phyloP scores from a whole-genome alignment of 495 filamentous ascomycete species.

The Jackrogersella multiformis region DNA sequence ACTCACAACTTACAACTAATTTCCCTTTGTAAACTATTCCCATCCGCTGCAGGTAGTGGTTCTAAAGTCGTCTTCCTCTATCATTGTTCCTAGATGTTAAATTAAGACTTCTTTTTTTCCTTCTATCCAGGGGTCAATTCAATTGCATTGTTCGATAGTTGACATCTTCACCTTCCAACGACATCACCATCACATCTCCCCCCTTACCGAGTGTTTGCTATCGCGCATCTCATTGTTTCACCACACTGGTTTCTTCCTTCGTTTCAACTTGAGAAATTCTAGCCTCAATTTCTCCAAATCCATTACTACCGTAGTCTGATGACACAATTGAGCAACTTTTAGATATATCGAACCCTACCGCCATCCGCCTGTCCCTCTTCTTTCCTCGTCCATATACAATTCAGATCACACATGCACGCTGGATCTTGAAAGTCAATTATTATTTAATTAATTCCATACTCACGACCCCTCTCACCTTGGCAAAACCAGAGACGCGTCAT shows the following conservation, averaged over 20 bases:
- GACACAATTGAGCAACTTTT: slow-evolving; percentile 21
- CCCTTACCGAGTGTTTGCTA: slow-evolving; percentile 16
- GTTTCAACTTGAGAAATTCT: slow-evolving; percentile 15
- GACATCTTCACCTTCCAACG: slow-evolving; percentile 1
- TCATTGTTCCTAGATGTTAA: neutral
- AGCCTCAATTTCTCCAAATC: slow-evolving; percentile 5
- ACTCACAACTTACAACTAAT: slow-evolving; percentile 1
- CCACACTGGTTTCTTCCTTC: slow-evolving; percentile 15
- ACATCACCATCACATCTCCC: neutral
- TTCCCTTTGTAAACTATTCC: slow-evolving; percentile 17
- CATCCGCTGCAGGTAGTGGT: slow-evolving; percentile 10
- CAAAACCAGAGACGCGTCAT: slow-evolving; percentile 2
- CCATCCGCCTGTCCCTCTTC: neutral
- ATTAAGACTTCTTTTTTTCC: slow-evolving; percentile 7
- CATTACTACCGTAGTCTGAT: slow-evolving; percentile 16
- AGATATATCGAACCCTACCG: slow-evolving; percentile 15
- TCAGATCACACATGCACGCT: slow-evolving; percentile 12
- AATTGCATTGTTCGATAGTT: slow-evolving; percentile 9
- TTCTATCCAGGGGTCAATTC: slow-evolving; percentile 9
- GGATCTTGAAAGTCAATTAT: slow-evolving; percentile 18
- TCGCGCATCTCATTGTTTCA: slow-evolving; percentile 11
- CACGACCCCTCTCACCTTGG: slow-evolving; percentile 2
- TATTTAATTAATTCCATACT: slow-evolving; percentile 10
- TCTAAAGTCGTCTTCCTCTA: slow-evolving; percentile 18
- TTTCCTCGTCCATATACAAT: slow-evolving; percentile 8